A percentile compares a stretch with the other conserved stretches of the same genome.
Evolutionary conservation across 2,329 filamentous ascomycete species (phyloP).

Genomic region (Ophiocordyceps camponoti-floridani): DNA sequence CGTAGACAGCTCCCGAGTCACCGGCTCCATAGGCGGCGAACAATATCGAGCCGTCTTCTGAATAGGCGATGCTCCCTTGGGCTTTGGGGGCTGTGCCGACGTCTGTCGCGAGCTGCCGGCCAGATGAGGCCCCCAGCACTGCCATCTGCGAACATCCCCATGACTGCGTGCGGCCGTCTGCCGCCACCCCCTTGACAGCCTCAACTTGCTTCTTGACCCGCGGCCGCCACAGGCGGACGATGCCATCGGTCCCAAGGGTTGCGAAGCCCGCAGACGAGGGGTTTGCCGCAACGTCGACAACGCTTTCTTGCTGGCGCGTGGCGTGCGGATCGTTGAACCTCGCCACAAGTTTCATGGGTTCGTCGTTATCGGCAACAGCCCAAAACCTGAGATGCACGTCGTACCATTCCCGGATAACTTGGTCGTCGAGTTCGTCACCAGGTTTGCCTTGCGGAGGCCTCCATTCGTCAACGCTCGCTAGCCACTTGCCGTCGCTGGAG

Average conservation of each 20-base stretch:
- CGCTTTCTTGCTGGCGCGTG: slow-evolving; percentile 31
- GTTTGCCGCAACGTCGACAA: slow-evolving; percentile 59
- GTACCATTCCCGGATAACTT: slow-evolving; percentile 31
- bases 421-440: slow-evolving; percentile 22
- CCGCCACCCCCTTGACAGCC: slow-evolving; percentile 39
- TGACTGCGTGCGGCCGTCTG: slow-evolving; percentile 42
- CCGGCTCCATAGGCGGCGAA: slow-evolving; percentile 43
- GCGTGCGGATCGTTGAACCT: slow-evolving; percentile 72
- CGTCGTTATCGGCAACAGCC: slow-evolving; percentile 40
- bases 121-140: slow-evolving; percentile 30
- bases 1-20: slow-evolving; percentile 46
- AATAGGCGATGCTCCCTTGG: slow-evolving; percentile 59
- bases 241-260: slow-evolving; percentile 66
- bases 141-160: slow-evolving; percentile 55
- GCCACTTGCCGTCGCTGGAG: slow-evolving; percentile 69
- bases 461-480: slow-evolving; percentile 89
- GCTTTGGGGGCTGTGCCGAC: slow-evolving; percentile 12
- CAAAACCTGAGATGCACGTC: slow-evolving; percentile 89
- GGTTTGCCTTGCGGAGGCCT: slow-evolving; percentile 53
- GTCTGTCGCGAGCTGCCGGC: slow-evolving; percentile 19
- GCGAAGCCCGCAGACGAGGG: slow-evolving; percentile 57
- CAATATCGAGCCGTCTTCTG: slow-evolving; percentile 69
- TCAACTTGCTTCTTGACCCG: slow-evolving; percentile 52
- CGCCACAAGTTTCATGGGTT: slow-evolving; percentile 58
- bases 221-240: slow-evolving; percentile 67